Conservation (phyloP, 805 yeast species). For the Nakazawaea pomicola region DNA sequence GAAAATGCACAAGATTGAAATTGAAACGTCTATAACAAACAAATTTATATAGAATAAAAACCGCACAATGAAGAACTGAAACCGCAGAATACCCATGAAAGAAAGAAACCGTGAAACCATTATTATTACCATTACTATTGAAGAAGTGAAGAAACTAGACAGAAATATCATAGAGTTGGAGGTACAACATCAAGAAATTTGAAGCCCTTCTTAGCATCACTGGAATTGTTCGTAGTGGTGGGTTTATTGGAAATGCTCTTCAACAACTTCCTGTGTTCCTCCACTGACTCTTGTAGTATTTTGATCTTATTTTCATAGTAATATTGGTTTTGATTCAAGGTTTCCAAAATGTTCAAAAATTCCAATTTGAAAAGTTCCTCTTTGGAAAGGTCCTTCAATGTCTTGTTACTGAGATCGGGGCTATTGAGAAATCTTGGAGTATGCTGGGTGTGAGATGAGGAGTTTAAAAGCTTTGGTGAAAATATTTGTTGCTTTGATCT, state of each 20-base stretch:
- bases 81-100: background rate
- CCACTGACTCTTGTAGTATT: constrained; percentile 3
- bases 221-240: background rate
- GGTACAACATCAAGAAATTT: constrained; percentile 9
- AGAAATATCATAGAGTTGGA: background rate
- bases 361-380: constrained; percentile 11
- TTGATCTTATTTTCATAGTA: constrained; percentile 10
- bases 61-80: no score
- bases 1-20: no score
- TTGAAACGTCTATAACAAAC: no score
- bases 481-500: background rate
- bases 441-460: background rate
- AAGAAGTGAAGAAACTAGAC: background rate
- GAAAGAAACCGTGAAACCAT: no score
- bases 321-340: constrained; percentile 6
- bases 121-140: no score
- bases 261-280: constrained; percentile 5
- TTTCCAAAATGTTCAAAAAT: constrained; percentile 5
- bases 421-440: constrained; percentile 4
- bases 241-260: constrained; percentile 1
- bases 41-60: no score
- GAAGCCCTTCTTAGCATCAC: constrained; percentile 4
- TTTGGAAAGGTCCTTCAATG: constrained; percentile 7
- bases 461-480: background rate
- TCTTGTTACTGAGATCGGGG: background rate